A percentile compares a stretch with the other conserved stretches of the same genome.
Evolutionary conservation across 768 basidiomycete species (phyloP).

Genomic region (Phallus indusiatus): DNA sequence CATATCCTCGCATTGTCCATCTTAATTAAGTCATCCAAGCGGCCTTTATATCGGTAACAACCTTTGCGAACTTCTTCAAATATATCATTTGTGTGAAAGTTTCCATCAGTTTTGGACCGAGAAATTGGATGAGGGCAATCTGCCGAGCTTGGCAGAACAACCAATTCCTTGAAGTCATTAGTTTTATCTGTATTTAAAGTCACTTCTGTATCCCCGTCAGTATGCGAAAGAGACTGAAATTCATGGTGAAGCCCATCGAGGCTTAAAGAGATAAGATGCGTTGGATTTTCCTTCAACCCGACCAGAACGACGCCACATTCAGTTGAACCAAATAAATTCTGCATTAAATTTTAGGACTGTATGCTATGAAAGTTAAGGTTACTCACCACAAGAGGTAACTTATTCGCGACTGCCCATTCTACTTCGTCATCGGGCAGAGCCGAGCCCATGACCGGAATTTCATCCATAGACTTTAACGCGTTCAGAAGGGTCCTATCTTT

Average conservation of each 20-base stretch:
- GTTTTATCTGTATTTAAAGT: background rate
- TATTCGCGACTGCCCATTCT: background rate
- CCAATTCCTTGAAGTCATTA: background rate
- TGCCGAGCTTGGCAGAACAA: slow-evolving; percentile 40
- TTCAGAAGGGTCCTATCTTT: background rate
- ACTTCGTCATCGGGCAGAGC: background rate
- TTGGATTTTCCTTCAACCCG: background rate
- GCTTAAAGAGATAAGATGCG: background rate
- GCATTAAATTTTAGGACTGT: background rate
- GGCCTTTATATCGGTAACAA: slow-evolving; percentile 54
- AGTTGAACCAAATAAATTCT: background rate
- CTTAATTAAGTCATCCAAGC: slow-evolving; percentile 84
- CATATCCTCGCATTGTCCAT: slow-evolving; percentile 69
- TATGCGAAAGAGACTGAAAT: background rate
- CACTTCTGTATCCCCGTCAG: background rate
- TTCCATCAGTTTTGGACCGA: slow-evolving; percentile 45
- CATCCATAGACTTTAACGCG: background rate
- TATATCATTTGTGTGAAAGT: slow-evolving; percentile 78
- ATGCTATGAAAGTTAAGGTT: background rate
- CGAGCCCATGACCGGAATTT: background rate
- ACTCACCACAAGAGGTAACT: background rate
- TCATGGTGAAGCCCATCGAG: background rate
- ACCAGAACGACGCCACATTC: background rate
- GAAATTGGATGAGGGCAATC: slow-evolving; percentile 60
- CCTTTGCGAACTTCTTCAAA: slow-evolving; percentile 56